These are phyloP conservation scores for Pseudogymnoascus sp. DNA, from an alignment of 2,329 filamentous ascomycete genomes.

Conservation along the genomic window DNA sequence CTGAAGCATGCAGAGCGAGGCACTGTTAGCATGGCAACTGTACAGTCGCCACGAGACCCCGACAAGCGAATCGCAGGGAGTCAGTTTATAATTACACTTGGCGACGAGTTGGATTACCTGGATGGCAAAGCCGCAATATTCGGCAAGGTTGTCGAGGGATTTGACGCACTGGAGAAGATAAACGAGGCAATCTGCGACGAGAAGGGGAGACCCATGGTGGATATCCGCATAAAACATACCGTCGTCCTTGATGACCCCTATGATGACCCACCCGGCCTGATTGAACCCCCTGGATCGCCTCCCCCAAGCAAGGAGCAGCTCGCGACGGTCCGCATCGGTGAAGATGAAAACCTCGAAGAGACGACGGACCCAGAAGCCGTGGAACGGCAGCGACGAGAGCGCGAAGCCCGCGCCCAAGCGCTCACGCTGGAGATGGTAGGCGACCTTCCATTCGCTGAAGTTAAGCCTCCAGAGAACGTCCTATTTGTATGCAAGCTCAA, in stretches of 20 bases:
- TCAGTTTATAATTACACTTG: constrained; percentile 89
- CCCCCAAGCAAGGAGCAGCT: constrained; percentile 76
- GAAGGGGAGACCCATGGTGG: constrained; percentile 77
- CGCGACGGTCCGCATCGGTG: constrained; percentile 81
- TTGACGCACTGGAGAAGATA: constrained; percentile 88
- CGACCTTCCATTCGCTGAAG: constrained; percentile 92
- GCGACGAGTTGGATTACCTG: constrained; percentile 79
- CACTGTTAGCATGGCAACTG: constrained; percentile 97
- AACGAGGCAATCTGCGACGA: constrained; percentile 84
- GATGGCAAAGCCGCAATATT: constrained; percentile 94
- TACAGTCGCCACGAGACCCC: constrained; percentile 63
- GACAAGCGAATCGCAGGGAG: constrained; percentile 77
- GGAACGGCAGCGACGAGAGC: constrained; percentile 73
- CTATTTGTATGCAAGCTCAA: constrained; percentile 98
- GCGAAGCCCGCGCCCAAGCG: constrained; percentile 87
- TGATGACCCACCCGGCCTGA: constrained; percentile 67
- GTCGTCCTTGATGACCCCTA: constrained; percentile 88
- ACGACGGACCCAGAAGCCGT: constrained; percentile 67
- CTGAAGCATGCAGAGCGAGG: constrained; percentile 82
- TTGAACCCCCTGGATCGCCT: constrained; percentile 72
- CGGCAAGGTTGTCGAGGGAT: constrained; percentile 90
- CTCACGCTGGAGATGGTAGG: constrained; percentile 96
- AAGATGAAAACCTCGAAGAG: constrained; percentile 74
- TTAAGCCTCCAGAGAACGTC: constrained; percentile 94
- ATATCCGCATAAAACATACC: constrained; percentile 91